Evolutionary conservation across 768 basidiomycete species (phyloP), one percentile per base, ranked within the genome.

Genomic region (Rickenella mellea): DNA sequence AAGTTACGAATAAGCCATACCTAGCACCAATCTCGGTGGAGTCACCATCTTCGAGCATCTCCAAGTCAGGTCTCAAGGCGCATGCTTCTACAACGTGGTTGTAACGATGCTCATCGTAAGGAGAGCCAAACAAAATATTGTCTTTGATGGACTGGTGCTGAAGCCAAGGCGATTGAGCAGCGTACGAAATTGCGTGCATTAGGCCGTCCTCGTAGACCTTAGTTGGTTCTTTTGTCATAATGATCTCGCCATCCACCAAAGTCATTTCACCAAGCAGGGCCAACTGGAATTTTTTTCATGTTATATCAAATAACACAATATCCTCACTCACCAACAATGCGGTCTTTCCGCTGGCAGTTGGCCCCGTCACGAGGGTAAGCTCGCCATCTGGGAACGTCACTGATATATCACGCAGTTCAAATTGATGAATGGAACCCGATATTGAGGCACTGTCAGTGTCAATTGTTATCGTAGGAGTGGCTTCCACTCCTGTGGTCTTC

Each of bases 1-100:
- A 32, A 54, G 54, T 7, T 42, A 27, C 4, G 38, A 38, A 6
- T 28, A 32, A 20, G 43, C 33, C 15, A 32, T n/a, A n/a, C n/a
- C n/a, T n/a, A 11, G 78, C 80, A 10, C 89, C 89, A 49, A 93
- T 86, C 60, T 89, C 83, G 1, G 88, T 42, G 15, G 60, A 26
- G 31, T 52, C 67, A 1, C 71, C 70, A 19, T 66, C 51, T 1
- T 66, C 59, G 6, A 73, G 50, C n/a, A 70, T 62, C 5, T 60
- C 60, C 7, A 73, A 51, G 51, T 73, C 71, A 6, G 64, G 57
- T 20, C 55, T 52, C 7, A 73, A 54, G 0, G 69, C 69, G 46
- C 70, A 71, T 1, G 62, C 64, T 14, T 63, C 56, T 22, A 67
- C 46, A 9, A 66, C 62, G 15, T 51, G 47, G 1, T 59, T 44